These are phyloP conservation scores for Plasmodium blacklocki DNA, from an alignment of 169 alveolate genomes.

Conservation along the genomic window DNA sequence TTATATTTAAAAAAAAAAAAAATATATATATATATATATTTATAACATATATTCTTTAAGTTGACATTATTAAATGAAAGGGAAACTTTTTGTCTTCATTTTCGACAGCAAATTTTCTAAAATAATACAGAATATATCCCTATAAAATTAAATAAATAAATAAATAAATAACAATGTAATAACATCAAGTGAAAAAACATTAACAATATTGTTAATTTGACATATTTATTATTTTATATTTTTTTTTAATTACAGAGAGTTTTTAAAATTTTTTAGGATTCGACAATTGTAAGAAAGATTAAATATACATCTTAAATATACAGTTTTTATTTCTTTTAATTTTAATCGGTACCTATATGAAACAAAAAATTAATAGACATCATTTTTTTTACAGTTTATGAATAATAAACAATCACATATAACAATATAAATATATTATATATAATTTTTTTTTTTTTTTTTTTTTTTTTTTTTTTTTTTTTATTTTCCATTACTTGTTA, in stretches of 20 bases:
- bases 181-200: neutral
- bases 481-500: slow-evolving; percentile 14
- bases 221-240: neutral
- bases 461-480: neutral
- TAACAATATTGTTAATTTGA: slow-evolving; percentile 1
- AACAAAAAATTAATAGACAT: too few relatives aligned
- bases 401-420: too few relatives aligned
- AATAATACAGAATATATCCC: slow-evolving; percentile 51
- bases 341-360: slow-evolving; percentile 36
- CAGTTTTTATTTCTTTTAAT: slow-evolving; percentile 29
- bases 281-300: slow-evolving; percentile 41
- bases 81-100: slow-evolving; percentile 40
- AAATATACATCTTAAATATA: slow-evolving; percentile 28
- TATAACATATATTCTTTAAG: too few relatives aligned
- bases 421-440: neutral
- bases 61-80: slow-evolving; percentile 9
- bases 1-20: too few relatives aligned
- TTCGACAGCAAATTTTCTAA: slow-evolving; percentile 47
- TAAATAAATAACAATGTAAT: slow-evolving; percentile 5
- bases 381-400: too few relatives aligned
- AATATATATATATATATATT: too few relatives aligned
- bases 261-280: slow-evolving; percentile 42
- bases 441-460: neutral
- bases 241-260: slow-evolving; percentile 49
- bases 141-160: slow-evolving; percentile 7